Base-by-base conservation (phyloP, 495 filamentous ascomycete genomes). In the Corynascus novoguineensis region DNA sequence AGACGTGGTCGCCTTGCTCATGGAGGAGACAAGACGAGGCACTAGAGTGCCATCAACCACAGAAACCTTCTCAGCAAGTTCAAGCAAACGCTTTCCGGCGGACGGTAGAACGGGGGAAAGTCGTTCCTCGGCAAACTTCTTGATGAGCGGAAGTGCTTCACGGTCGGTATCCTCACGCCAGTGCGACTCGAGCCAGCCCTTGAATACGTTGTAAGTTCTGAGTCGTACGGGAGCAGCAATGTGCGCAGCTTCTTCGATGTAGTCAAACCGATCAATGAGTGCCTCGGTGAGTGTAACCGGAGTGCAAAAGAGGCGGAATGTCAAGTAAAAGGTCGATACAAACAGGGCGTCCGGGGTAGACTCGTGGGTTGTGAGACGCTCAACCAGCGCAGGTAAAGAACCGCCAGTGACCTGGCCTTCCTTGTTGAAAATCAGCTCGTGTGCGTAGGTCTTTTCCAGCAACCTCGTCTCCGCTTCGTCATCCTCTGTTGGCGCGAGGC, bases 131-230 rank as follows among this genome's bases (percentile, higher is more conserved):
- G 93, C 90, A 66, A 99, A 99, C 22, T 78, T 69, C 24, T 83
- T 71, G 58, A 99, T 93, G 47, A 86, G 77, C 0, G 81, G 77
- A 34, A 97, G 75, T 6, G 92, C 90, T 6, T 78, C 78, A 55
- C 78, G 74, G 68, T 99, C 95, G 25, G 83, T 79, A 27, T 89
- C 83, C 57, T 87, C 82, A 25, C 87, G 84, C 95, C 95, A 99
- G 72, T 97, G 90, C 3, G 87, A 91, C 72, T 99, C 95, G 5
- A 99, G 73, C 95, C 95, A 99, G 29, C 86, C 86, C 71, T 99
- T 99, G 77, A 97, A 89, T 37, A 92, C 84, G 67, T 99, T 97
- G 77, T 95, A 97, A 0, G 97, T 90, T 15, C 95, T 83, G 32
- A 97, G 76, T 32, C 92, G 86, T 19, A 97, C 91, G 0, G 92